A percentile compares a stretch with the other conserved stretches of the same genome.
These are phyloP conservation scores for Ormosia emarginata DNA, from an alignment of 306 rosid species.

Conservation along the genomic window DNA sequence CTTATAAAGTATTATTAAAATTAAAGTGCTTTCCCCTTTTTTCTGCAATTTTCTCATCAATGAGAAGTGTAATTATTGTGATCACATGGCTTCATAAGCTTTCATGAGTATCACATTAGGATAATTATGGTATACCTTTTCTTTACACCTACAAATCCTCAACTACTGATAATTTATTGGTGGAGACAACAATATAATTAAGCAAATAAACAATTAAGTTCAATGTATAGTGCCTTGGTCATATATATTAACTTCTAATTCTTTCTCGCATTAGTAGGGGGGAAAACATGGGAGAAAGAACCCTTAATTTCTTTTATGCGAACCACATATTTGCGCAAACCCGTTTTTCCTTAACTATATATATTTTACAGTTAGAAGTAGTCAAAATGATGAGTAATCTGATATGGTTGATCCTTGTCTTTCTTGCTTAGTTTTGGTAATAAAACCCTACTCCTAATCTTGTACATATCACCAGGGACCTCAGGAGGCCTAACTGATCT, in stretches of 20 bases:
- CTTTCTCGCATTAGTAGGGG: conserved; percentile 25
- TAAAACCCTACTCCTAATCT: conserved; percentile 50
- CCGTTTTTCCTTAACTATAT: conserved; percentile 24
- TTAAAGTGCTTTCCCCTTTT: conserved; percentile 15
- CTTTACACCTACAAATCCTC: conserved; percentile 44
- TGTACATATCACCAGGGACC: conserved; percentile 54
- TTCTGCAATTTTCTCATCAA: conserved; percentile 45
- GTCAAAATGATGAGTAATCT: conserved; percentile 66
- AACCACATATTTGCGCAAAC: conserved; percentile 28
- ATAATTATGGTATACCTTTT: conserved; percentile 72
- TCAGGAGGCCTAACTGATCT: conserved; percentile 87
- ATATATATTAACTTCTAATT: conserved; percentile 30
- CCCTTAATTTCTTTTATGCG: conserved; percentile 15
- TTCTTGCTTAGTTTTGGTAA: conserved; percentile 74
- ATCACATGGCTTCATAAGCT: conserved; percentile 80
- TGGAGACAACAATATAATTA: conserved; percentile 17
- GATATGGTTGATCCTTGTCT: conserved; percentile 79
- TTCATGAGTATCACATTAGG: conserved; percentile 73
- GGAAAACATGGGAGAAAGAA: conserved; percentile 6
- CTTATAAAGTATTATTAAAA: conserved; percentile 43
- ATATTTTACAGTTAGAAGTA: conserved; percentile 53
- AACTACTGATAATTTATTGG: conserved; percentile 31
- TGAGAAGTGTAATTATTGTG: conserved; percentile 74
- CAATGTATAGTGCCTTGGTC: conserved; percentile 41
- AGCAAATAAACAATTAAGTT: conserved; percentile 30